Evolutionary conservation across 2,329 filamentous ascomycete species (phyloP).

Genomic region (Verticillium klebahnii): DNA sequence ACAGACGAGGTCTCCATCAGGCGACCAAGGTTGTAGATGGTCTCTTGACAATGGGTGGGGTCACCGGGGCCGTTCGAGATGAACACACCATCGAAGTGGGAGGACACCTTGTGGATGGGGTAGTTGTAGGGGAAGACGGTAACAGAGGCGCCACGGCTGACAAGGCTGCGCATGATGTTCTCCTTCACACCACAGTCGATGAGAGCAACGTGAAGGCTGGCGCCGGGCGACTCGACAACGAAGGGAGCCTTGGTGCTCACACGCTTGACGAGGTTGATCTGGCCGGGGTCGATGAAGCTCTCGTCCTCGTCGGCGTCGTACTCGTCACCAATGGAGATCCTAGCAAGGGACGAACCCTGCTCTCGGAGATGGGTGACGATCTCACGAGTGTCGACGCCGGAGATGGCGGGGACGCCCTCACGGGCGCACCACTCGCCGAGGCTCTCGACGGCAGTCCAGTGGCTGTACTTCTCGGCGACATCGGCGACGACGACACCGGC

Average conservation of each 20-base stretch:
- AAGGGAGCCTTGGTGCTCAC: constrained; percentile 98
- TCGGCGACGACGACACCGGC: constrained; percentile 94
- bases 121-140: constrained; percentile 96
- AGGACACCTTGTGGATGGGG: constrained; percentile 95
- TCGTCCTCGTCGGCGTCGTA: constrained; percentile 99
- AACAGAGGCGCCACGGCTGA: constrained; percentile 84
- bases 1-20: constrained; percentile 88
- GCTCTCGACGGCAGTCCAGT: constrained; percentile 97
- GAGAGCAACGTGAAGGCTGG: constrained; percentile 85
- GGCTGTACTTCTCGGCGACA: constrained; percentile 88
- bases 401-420: constrained; percentile 93
- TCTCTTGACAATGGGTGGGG: constrained; percentile 92
- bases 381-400: constrained; percentile 91
- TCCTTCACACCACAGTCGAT: constrained; percentile 99
- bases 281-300: constrained; percentile 88
- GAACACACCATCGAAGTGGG: constrained; percentile 98
- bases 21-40: constrained; percentile 85
- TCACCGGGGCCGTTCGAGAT: constrained; percentile 98
- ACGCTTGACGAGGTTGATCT: constrained; percentile 93
- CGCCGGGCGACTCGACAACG: constrained; percentile 80
- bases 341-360: constrained; percentile 90
- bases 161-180: constrained; percentile 95
- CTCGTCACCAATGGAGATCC: constrained; percentile 93
- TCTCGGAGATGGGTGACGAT: constrained; percentile 96
- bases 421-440: constrained; percentile 91